Conservation (phyloP, 345 rosid genomes). For the Gossypioides kirkii region DNA sequence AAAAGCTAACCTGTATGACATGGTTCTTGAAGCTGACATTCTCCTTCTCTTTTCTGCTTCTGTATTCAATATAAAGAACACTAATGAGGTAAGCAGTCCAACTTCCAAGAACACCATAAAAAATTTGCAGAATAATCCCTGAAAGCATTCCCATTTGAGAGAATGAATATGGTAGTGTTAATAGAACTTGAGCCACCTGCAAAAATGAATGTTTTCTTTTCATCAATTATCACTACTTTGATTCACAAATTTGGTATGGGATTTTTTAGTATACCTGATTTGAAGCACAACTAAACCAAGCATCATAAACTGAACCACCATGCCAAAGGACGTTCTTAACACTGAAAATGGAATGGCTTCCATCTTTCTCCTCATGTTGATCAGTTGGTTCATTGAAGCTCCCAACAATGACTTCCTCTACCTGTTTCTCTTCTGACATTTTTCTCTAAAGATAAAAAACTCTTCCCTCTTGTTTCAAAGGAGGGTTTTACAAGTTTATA, state of each 20-base stretch:
- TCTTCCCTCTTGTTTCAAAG: constrained; percentile 9
- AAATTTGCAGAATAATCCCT: constrained; percentile 65
- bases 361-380: constrained; percentile 26
- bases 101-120: constrained; percentile 73
- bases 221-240: too few species aligned
- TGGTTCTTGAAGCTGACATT: constrained; percentile 84
- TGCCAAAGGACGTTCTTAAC: constrained; percentile 65
- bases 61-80: constrained; percentile 69
- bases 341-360: constrained; percentile 26
- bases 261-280: constrained; percentile 43
- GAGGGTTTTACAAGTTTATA: background rate
- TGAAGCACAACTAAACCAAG: constrained; percentile 87
- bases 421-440: constrained; percentile 32
- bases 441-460: constrained; percentile 22
- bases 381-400: constrained; percentile 29
- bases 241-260: too few species aligned
- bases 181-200: constrained; percentile 82
- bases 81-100: constrained; percentile 94
- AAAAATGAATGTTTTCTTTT: background rate
- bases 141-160: constrained; percentile 89
- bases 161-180: constrained; percentile 86
- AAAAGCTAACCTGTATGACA: constrained; percentile 67
- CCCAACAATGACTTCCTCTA: constrained; percentile 50
- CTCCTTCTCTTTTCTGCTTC: constrained; percentile 71
- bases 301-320: constrained; percentile 85